These are phyloP conservation scores for Sanguinoderma infundibulare DNA, from an alignment of 1,284 basidiomycete genomes.

Conservation along the genomic window DNA sequence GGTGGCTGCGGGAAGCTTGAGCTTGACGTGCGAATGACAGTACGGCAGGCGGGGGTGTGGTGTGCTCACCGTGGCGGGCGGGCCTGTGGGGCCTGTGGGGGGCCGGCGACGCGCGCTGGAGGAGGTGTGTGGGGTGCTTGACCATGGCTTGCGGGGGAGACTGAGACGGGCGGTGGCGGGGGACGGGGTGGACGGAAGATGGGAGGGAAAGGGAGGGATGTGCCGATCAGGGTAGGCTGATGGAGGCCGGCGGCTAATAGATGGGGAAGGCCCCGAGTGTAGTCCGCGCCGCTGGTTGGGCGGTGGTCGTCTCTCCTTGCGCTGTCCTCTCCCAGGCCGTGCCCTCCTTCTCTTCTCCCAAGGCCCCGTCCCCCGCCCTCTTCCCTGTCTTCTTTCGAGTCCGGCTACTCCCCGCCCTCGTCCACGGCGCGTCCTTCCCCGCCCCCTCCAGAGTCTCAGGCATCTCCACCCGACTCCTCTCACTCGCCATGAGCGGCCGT, in stretches of 20 bases:
- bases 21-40: constrained; percentile 13
- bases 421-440: neutral
- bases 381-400: constrained; percentile 10
- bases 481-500: constrained; percentile 36
- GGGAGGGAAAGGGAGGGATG: neutral
- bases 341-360: constrained; percentile 7
- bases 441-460: constrained; percentile 4
- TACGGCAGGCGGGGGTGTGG: neutral
- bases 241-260: neutral
- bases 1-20: constrained; percentile 16
- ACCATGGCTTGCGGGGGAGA: constrained; percentile 19
- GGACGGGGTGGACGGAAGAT: neutral
- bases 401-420: constrained; percentile 15
- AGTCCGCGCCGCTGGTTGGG: neutral
- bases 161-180: constrained; percentile 3
- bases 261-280: neutral
- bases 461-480: neutral
- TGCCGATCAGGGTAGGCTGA: constrained; percentile 1
- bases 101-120: constrained; percentile 25
- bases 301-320: constrained; percentile 4
- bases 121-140: constrained; percentile 24
- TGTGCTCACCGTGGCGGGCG: constrained; percentile 19
- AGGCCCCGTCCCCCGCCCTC: neutral
- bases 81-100: constrained; percentile 17
- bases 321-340: constrained; percentile 4